Base-by-base conservation (phyloP, 1,284 basidiomycete genomes). In the Ustilago hordei region DNA sequence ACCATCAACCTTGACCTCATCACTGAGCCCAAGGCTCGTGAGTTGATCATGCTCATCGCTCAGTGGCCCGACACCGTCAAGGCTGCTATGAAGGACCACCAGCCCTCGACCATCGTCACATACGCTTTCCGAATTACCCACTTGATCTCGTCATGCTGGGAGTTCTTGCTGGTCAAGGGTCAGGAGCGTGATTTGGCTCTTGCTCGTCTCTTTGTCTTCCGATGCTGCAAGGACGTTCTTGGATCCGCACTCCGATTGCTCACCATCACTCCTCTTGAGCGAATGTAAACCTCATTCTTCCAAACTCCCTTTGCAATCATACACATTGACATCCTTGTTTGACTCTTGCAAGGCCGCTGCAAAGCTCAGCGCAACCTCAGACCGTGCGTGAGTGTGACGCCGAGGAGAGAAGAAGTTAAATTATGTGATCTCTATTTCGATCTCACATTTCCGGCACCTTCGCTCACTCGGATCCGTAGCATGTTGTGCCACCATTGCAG, bases 11-110 rank as follows among this genome's bases (percentile, higher is more conserved):
- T 91, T 8, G 88, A 89, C 4, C 89, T 91, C 13, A 91, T 98
- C 63, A 87, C 89, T n/a, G 76, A 79, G 43, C 88, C 90, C 39
- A 93, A 95, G 78, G 93, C 95, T 34, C 90, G 94, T 60, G 95
- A 98, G 69, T 93, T 99, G 80, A 89, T 92, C 28, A 91, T 94
- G 88, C 88, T 97, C 35, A 90, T 98, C 41, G 93, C 93, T 5
- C 89, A 91, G 19, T 99, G 96, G 89, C 96, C 95, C 4, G 93
- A 95, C 81, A 91, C 94, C 8, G 93, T 99, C 58, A 91, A 92
- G 82, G 91, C 90, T 1, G 95, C 95, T 4, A 88, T 94, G 85
- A 91, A 91, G 87, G 93, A 91, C 48, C 92, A 93, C 78, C 95
- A 99, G 87, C 95, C 97, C 4, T 93, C 93, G 76, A 93, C 93